Conservation (phyloP, 2,329 filamentous ascomycete species). For the Apiospora koreana region DNA sequence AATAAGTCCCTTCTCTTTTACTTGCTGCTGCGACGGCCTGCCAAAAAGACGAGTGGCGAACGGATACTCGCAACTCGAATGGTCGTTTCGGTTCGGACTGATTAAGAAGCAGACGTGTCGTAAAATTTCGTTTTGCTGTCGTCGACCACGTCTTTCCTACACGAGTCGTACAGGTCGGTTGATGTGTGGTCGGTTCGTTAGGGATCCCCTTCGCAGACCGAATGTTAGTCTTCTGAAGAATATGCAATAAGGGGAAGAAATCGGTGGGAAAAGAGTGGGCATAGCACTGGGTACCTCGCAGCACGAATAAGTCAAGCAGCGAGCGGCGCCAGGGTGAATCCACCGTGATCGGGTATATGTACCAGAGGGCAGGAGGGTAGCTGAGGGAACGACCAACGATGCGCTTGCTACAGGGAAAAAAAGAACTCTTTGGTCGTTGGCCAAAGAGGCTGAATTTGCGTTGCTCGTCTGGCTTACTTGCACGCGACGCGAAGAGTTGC, state of each 20-base stretch:
- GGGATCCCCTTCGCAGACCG: constrained; percentile 1
- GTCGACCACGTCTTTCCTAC: background rate
- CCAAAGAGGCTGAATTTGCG: background rate
- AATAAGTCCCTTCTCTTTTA: background rate
- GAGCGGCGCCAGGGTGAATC: constrained; percentile 6
- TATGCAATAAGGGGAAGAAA: constrained; percentile 3
- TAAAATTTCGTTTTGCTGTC: background rate
- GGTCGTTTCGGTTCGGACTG: background rate
- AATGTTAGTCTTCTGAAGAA: constrained; percentile 5
- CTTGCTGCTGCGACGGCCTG: background rate
- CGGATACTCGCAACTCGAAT: background rate
- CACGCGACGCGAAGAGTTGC: constrained; percentile 7
- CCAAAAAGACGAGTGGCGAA: background rate
- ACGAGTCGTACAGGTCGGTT: background rate
- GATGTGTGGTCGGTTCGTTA: background rate
- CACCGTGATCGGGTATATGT: constrained; percentile 4
- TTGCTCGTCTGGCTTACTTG: background rate
- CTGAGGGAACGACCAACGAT: background rate
- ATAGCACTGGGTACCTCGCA: constrained; percentile 4
- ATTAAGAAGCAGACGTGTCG: background rate
- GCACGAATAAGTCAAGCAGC: constrained; percentile 1
- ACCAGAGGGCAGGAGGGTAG: constrained; percentile 4
- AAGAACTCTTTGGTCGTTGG: background rate
- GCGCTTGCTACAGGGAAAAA: background rate
- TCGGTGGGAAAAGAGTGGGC: constrained; percentile 6